Evolutionary conservation across 1,139 yeast species (phyloP), one percentile per base, ranked within the genome.

Genomic region (Saccharomyces hybrid): DNA sequence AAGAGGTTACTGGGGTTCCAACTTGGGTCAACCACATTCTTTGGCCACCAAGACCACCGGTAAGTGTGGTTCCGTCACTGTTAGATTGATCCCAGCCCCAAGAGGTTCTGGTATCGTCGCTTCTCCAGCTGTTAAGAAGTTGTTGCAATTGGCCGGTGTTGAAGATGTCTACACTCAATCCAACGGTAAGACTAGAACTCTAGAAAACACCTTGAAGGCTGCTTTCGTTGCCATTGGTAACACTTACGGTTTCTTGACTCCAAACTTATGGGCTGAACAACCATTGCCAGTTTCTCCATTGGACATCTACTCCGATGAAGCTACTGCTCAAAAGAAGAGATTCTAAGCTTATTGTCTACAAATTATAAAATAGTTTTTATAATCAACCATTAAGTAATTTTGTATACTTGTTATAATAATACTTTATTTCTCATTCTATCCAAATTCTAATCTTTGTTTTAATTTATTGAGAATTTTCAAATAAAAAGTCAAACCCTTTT

Each of bases 81-180:
- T 90, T 69, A 91, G 98, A 88, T 87, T 93, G 76, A 91, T 93
- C 75, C 99, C 99, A 78, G 99, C 99, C 69, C 99, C 99, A 85
- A 95, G 99, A 85, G 99, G 99, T 91, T 90, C 96, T 77, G 98
- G 98, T 86, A 89, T 93, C 75, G 97, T 93, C 71, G 99, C 99
- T 75, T 95, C 99, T 70, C 99, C 99, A 77, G 96, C 96, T 70
- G 98, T 93, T 78, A 93, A 90, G 88, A 90, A 90, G 82, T 85
- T 93, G 80, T 82, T 95, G 82, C 96, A 91, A 83, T 88, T 93
- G 77, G 99, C 98, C 74, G 99, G 99, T 88, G 88, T 93, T 77
- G 96, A 91, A 81, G 99, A 93, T 81, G 96, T 95, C 71, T 93
- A 91, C 89, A 95, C 99, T 71, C 84, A 96, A 71, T 91, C 99